Evolutionary conservation across 148 eudicot species (phyloP).

Genomic region (Oxyria digyna): DNA sequence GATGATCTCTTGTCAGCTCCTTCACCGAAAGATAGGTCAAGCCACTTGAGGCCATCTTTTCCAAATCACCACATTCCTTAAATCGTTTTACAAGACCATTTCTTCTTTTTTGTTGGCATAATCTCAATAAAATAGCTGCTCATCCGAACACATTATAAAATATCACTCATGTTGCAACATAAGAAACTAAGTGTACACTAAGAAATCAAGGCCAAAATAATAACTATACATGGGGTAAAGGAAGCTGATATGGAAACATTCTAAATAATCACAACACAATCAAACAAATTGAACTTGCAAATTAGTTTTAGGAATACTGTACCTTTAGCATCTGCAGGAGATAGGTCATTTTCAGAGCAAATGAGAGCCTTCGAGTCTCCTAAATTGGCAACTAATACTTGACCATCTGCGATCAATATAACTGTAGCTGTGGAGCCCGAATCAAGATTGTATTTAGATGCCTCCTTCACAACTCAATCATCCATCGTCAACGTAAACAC

Average conservation of each 20-base stretch:
- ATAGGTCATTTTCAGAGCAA: slow-evolving; percentile 72
- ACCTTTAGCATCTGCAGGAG: slow-evolving; percentile 83
- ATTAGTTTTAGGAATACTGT: slow-evolving; percentile 14
- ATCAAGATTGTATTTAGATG: slow-evolving; percentile 49
- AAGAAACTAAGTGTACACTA: slow-evolving; percentile 4
- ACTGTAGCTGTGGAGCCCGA: slow-evolving; percentile 90
- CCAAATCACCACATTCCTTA: slow-evolving; percentile 43
- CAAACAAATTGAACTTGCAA: not conserved
- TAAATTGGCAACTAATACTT: slow-evolving; percentile 79
- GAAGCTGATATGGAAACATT: not conserved
- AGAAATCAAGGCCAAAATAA: not conserved
- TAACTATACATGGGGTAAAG: not conserved
- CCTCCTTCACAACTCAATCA: slow-evolving; percentile 58
- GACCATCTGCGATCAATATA: slow-evolving; percentile 58
- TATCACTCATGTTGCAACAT: not conserved
- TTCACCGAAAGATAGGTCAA: slow-evolving; percentile 44
- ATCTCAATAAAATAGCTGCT: slow-evolving; percentile 73
- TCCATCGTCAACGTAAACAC: slow-evolving; percentile 14
- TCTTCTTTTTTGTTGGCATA: slow-evolving; percentile 48
- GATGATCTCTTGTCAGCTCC: slow-evolving; percentile 94
- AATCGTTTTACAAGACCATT: slow-evolving; percentile 34
- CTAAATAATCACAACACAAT: not conserved
- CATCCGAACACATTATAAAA: not conserved
- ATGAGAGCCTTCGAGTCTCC: slow-evolving; percentile 93
- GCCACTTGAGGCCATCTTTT: slow-evolving; percentile 43